These are phyloP conservation scores for Thermothielavioides terrestris DNA, from an alignment of 495 filamentous ascomycete species.

Conservation along the genomic window DNA sequence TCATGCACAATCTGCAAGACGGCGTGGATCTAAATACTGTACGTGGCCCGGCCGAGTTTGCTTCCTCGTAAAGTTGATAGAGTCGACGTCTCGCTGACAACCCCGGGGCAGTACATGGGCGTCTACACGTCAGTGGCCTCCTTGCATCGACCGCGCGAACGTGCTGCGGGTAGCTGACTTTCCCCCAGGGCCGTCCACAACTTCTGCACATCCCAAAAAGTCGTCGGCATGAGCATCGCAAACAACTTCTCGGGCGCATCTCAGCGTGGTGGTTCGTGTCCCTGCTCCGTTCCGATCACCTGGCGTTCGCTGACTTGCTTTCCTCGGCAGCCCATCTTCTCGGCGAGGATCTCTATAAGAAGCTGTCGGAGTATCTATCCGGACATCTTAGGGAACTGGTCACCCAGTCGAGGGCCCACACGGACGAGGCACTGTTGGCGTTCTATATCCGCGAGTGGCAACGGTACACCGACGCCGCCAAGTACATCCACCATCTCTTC, in stretches of 20 bases:
- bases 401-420: constrained; percentile 60
- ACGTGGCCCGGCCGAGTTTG: constrained; percentile 27
- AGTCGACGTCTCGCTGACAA: constrained; percentile 3
- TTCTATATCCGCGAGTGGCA: constrained; percentile 98
- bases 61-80: not conserved
- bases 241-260: constrained; percentile 33
- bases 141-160: not conserved
- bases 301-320: constrained; percentile 13
- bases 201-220: constrained; percentile 98
- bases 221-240: constrained; percentile 41
- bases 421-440: constrained; percentile 81
- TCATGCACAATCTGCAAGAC: constrained; percentile 85
- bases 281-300: not conserved
- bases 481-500: constrained; percentile 96
- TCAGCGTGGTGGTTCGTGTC: constrained; percentile 67
- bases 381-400: constrained; percentile 61
- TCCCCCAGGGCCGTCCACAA: constrained; percentile 79
- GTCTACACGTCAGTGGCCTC: constrained; percentile 72
- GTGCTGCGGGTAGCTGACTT: constrained; percentile 18
- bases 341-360: constrained; percentile 91
- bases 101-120: constrained; percentile 71
- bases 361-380: constrained; percentile 75
- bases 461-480: constrained; percentile 87
- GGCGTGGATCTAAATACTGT: constrained; percentile 89
- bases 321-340: constrained; percentile 71